Evolutionary conservation across 2,329 filamentous ascomycete species (phyloP).

Genomic region (Fusarium sp.): DNA sequence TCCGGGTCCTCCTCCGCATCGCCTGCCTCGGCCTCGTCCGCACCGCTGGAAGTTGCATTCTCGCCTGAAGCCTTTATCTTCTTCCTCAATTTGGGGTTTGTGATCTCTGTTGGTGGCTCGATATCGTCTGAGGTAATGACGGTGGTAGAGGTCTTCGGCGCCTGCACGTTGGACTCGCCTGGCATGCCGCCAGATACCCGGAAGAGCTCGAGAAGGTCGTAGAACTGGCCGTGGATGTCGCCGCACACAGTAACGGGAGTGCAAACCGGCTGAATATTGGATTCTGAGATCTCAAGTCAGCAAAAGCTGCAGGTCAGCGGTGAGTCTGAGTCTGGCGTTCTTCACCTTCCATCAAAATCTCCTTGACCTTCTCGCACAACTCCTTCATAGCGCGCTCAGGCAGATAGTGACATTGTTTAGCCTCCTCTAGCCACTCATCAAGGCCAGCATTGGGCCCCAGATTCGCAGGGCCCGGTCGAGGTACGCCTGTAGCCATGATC

Average conservation of each 20-base stretch:
- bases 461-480: constrained; percentile 90
- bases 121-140: constrained; percentile 92
- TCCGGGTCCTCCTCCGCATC: constrained; percentile 50
- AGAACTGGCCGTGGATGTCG: constrained; percentile 99
- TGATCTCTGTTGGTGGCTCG: constrained; percentile 90
- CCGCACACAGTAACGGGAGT: constrained; percentile 97
- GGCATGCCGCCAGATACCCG: constrained; percentile 97
- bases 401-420: constrained; percentile 96
- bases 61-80: constrained; percentile 71
- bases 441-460: constrained; percentile 85
- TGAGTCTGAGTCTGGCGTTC: neutral
- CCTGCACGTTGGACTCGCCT: constrained; percentile 77
- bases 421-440: constrained; percentile 96
- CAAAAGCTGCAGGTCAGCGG: neutral
- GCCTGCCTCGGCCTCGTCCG: constrained; percentile 60
- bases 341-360: constrained; percentile 96
- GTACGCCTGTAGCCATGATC: constrained; percentile 65
- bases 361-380: constrained; percentile 98
- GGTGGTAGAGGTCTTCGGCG: constrained; percentile 74
- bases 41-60: constrained; percentile 60
- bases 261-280: constrained; percentile 97
- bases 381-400: constrained; percentile 98
- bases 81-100: constrained; percentile 85
- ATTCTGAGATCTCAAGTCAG: constrained; percentile 69
- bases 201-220: constrained; percentile 96